Base-by-base conservation (phyloP, 352 stramenopile genomes). In the Globisporangium recalcitrans region DNA sequence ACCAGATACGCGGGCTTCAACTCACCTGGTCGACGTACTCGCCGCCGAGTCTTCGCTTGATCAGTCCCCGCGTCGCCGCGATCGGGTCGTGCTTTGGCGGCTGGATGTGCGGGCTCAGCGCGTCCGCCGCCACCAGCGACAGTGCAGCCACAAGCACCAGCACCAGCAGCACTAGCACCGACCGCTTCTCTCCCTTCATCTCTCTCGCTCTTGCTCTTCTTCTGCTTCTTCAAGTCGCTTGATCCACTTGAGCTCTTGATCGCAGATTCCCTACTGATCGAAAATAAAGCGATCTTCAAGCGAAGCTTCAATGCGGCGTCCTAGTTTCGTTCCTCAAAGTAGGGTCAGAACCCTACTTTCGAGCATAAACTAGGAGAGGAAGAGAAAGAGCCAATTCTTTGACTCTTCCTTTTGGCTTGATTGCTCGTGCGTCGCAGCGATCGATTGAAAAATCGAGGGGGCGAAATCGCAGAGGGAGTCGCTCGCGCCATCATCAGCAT, bases 11-110 rank as follows among this genome's bases (percentile, higher is more conserved):
- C 26, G 3, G 3, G 16, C 16, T 3, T 10, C 26, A 27, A 1
- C 61, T 13, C 21, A 91, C 82, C 70, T 93, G 81, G 21, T 88
- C 77, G 42, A 82, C 75, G 65, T 84, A 91, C n/a, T 58, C 60
- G 13, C 62, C 36, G 0, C 81, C 83, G 0, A 93, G 64, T 2
- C 83, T 72, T 14, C 83, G 74, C 11, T 70, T 57, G 62, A 93
- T 85, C 53, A 93, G 73, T 1, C 78, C 75, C n/a, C 69, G 74
- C 40, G 63, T 77, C 27, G 78, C 75, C 14, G 62, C 65, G 47
- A 88, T 62, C 0, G 78, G 64, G 63, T 91, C 80, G 62, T 86
- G 77, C 13, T 67, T 55, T 1, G 69, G 70, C 42, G 63, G 62
- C 36, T 73, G 55, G 16, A 84, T 67, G 21, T 70, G 29, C 34